Evolutionary conservation across 1,284 basidiomycete genomes (phyloP).

Genomic region (Apiotrichum akiyoshidainum): DNA sequence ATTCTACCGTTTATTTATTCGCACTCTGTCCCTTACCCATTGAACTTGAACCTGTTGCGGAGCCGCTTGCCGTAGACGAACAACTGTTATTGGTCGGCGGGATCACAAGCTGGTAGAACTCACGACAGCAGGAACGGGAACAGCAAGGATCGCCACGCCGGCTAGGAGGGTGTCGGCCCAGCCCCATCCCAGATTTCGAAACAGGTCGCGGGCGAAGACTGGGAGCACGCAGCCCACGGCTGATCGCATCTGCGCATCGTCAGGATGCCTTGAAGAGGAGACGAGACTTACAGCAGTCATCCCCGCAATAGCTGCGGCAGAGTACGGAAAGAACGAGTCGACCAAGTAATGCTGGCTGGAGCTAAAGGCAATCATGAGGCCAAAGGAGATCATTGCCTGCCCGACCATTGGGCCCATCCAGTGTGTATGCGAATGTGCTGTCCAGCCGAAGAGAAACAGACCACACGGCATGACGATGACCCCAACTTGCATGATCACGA

Average conservation of each 20-base stretch:
- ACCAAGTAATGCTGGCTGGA: slow-evolving; percentile 50
- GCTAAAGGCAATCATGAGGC: slow-evolving; percentile 52
- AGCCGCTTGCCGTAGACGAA: slow-evolving; percentile 49
- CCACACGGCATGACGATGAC: slow-evolving; percentile 54
- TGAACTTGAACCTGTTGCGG: slow-evolving; percentile 45
- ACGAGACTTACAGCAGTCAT: slow-evolving; percentile 39
- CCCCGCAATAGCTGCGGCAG: slow-evolving; percentile 51
- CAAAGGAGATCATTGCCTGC: slow-evolving; percentile 32
- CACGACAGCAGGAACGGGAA: slow-evolving; percentile 50
- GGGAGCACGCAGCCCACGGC: slow-evolving; percentile 52
- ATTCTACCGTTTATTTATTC: too few relatives aligned
- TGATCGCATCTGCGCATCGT: slow-evolving; percentile 36
- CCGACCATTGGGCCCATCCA: slow-evolving; percentile 50
- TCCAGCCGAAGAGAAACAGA: slow-evolving; percentile 50
- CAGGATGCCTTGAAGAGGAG: too few relatives aligned
- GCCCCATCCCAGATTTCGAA: slow-evolving; percentile 51
- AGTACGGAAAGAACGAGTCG: slow-evolving; percentile 54
- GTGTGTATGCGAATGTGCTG: slow-evolving; percentile 44
- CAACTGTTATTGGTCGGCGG: slow-evolving; percentile 23
- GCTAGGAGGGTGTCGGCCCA: slow-evolving; percentile 52
- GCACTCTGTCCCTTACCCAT: slow-evolving; percentile 8
- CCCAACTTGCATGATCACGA: slow-evolving; percentile 51
- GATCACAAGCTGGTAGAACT: slow-evolving; percentile 10
- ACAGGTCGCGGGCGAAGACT: slow-evolving; percentile 50
- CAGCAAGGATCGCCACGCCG: slow-evolving; percentile 43